Base-by-base conservation (phyloP, 495 filamentous ascomycete genomes). In the Aspergillus diversus region DNA sequence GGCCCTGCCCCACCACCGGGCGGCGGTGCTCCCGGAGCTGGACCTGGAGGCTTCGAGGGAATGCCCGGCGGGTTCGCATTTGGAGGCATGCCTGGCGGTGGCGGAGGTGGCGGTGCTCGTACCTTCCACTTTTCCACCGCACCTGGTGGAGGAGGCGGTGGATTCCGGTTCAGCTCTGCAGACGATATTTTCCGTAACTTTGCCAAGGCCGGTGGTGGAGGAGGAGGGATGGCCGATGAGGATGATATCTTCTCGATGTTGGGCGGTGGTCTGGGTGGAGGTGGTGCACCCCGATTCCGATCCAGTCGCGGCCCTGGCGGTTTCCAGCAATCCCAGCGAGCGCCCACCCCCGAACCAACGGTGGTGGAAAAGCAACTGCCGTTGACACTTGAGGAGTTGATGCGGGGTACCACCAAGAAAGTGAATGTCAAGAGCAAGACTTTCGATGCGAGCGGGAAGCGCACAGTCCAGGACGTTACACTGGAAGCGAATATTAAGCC, bases 381-480 rank as follows among this genome's bases (percentile, higher is more conserved):
- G 17, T 75, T 98, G 43, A 86, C 90, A 13, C 78, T 99, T 31
- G 95, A 98, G 71, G 95, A 99, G 69, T 75, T 98, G 51, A 97
- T 83, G 77, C 84, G 74, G 8, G 95, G 95, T 21, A 86, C 86
- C 37, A 90, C 89, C 13, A 99, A 99, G 85, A 97, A 96, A 82
- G 92, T 99, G 79, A 94, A 92, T 75, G 96, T 97, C 51, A 97
- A 97, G 84, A 88, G 92, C 67, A 98, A 98, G 84, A 90, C 87
- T 37, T 98, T 92, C 68, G 95, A 99, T 75, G 67, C 77, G 5
- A 91, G 83, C 32, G 92, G 92, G 48, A 96, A 93, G 78, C 86
- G 90, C 66, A 93, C 81, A 33, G 89, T 89, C 5, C 89, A 93
- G 60, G 96, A 99, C 62, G 90, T 92, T 62, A 91, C 96, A 8